Percentiles rank a stretch among this genome's conserved stretches.
Evolutionary conservation across 2,329 filamentous ascomycete genomes (phyloP).

Genomic region (Trichoderma endophyticum): DNA sequence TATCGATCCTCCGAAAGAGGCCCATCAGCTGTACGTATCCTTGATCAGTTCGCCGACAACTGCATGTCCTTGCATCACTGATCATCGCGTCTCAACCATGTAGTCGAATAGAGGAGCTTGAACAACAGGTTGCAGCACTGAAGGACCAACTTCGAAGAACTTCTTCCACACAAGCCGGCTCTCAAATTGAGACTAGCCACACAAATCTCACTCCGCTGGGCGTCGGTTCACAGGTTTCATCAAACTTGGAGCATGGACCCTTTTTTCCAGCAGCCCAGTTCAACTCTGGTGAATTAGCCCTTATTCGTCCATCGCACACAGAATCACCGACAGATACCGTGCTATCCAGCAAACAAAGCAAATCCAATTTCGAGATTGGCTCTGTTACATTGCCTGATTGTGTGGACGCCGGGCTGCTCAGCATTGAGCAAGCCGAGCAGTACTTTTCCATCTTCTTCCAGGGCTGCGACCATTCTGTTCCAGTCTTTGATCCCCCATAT

Average conservation of each 20-base stretch:
- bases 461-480: conserved; percentile 29
- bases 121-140: conserved; percentile 19
- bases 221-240: background rate
- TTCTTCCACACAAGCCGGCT: background rate
- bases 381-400: conserved; percentile 22
- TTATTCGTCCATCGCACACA: background rate
- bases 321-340: background rate
- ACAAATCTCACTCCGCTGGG: background rate
- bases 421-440: conserved; percentile 23
- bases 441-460: conserved; percentile 29
- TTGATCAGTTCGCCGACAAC: background rate
- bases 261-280: background rate
- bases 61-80: background rate
- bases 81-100: background rate
- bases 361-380: conserved; percentile 22
- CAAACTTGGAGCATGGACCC: background rate
- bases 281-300: background rate
- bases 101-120: conserved; percentile 25
- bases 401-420: conserved; percentile 24
- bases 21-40: conserved; percentile 22
- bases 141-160: conserved; percentile 12
- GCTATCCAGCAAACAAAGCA: background rate
- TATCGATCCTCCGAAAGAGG: conserved; percentile 25
- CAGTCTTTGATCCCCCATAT: conserved; percentile 28
- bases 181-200: background rate